Conservation (phyloP, 1,284 basidiomycete species). For the Fomitopsis palustris region DNA sequence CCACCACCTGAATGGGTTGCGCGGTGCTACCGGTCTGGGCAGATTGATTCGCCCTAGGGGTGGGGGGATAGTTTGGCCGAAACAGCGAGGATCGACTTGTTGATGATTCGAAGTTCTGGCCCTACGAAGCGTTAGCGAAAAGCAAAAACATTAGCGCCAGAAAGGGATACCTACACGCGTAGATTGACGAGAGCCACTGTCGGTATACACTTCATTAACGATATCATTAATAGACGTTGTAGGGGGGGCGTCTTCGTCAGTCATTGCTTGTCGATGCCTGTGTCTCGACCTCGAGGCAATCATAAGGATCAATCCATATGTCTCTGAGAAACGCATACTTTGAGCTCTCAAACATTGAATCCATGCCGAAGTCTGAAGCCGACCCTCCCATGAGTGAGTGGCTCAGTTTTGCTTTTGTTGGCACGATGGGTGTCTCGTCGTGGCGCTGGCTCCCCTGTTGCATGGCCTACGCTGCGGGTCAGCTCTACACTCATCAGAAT, state of each 20-base stretch:
- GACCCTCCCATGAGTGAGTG: slow-evolving; percentile 57
- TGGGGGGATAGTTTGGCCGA: slow-evolving; percentile 24
- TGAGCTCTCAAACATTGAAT: slow-evolving; percentile 75
- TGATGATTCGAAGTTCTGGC: slow-evolving; percentile 31
- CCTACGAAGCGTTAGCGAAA: slow-evolving; percentile 19
- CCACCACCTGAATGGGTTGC: slow-evolving; percentile 54
- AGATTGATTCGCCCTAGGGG: slow-evolving; percentile 24
- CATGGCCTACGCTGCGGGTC: slow-evolving; percentile 34
- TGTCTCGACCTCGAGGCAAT: slow-evolving; percentile 10
- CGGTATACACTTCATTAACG: slow-evolving; percentile 50
- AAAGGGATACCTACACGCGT: slow-evolving; percentile 47
- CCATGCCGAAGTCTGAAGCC: slow-evolving; percentile 68
- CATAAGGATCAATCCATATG: not conserved
- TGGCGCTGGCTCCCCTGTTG: slow-evolving; percentile 57
- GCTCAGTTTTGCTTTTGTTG: slow-evolving; percentile 75
- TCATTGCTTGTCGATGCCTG: slow-evolving; percentile 55
- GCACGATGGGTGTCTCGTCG: slow-evolving; percentile 67
- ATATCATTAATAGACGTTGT: slow-evolving; percentile 68
- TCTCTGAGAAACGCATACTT: slow-evolving; percentile 35
- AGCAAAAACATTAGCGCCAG: too few relatives aligned
- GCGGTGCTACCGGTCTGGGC: slow-evolving; percentile 19
- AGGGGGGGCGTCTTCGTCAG: slow-evolving; percentile 74
- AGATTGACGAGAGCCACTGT: slow-evolving; percentile 38
- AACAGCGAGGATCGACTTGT: slow-evolving; percentile 22
- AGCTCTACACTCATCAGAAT: not conserved